Evolutionary conservation across 1,284 basidiomycete species (phyloP), one percentile per base, ranked within the genome.

Genomic region (Fomitopsis schrenkii): DNA sequence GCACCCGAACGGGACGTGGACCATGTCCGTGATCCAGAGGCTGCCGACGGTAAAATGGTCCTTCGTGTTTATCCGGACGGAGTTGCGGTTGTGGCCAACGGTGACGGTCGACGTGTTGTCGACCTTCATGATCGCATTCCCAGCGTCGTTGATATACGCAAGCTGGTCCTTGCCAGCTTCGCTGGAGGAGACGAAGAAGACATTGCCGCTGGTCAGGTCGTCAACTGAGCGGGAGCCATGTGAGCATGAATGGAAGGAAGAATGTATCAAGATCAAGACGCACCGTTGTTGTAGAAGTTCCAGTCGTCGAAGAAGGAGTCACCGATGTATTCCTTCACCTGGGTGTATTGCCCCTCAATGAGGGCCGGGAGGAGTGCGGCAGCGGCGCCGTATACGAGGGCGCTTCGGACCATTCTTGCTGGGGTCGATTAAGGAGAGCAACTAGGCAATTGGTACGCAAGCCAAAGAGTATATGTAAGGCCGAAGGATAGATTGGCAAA

Each of bases 1-100:
- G 71, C 87, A 90, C 85, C 88, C 88, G 62, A 79, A 90, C 0
- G 91, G 90, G 35, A 87, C 78, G 72, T 92, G 90, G 38, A 84
- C 72, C 73, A 90, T 80, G 71, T 90, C 86, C 30, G 84, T 80
- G 28, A 86, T 77, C 81, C 79, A 90, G 10, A 93, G 74, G 62
- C 84, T 87, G 7, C 90, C 90, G 5, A 89, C 77, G 0, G 76
- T 76, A 70, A 80, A 90, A 45, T 75, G 73, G 61, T 86, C 84
- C 45, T 82, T 80, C 15, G 81, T 80, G 8, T 84, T 74, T 60
- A 93, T 84, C 48, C 88, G 83, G 28, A 93, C 82, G 0, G 86
- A 84, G 67, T 91, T 85, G 59, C 91, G 81, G 69, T 91, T 91
- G 53, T 88, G 70, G 64, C 86, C 84, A 67, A 79, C 87, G 4